Evolutionary conservation across 2,329 filamentous ascomycete genomes (phyloP).

Genomic region (Colletotrichum incanum): DNA sequence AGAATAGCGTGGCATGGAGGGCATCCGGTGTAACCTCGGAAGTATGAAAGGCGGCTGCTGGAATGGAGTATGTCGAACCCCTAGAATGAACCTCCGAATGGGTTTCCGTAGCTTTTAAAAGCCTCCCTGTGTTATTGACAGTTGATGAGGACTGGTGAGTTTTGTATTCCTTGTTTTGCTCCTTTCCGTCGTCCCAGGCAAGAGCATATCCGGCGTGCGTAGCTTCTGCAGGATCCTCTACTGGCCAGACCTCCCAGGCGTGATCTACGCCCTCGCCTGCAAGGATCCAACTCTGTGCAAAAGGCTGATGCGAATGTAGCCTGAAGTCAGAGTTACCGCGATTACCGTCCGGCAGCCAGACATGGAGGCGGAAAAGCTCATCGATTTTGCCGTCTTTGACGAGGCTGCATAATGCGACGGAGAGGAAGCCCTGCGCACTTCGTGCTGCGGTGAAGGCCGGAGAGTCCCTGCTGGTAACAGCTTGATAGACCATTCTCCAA

Average conservation of each 20-base stretch:
- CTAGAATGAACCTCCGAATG: conserved; percentile 39
- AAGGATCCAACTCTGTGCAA: conserved; percentile 56
- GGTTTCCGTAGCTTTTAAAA: conserved; percentile 42
- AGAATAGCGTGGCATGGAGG: conserved; percentile 55
- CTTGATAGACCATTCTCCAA: conserved; percentile 14
- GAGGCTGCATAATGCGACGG: conserved; percentile 54
- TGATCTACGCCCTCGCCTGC: conserved; percentile 53
- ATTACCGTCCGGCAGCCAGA: conserved; percentile 53
- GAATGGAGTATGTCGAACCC: conserved; percentile 50
- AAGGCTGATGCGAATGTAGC: conserved; percentile 55
- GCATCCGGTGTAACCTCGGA: conserved; percentile 48
- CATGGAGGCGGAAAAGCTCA: conserved; percentile 54
- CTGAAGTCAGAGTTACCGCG: conserved; percentile 47
- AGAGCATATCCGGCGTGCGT: conserved; percentile 52
- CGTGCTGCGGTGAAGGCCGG: conserved; percentile 41
- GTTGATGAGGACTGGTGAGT: conserved; percentile 48
- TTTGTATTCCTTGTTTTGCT: conserved; percentile 45
- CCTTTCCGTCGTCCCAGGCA: conserved; percentile 48
- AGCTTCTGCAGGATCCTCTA: conserved; percentile 38
- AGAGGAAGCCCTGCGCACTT: conserved; percentile 54
- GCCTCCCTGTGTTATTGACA: conserved; percentile 47
- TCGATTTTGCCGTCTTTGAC: conserved; percentile 52
- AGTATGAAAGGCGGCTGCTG: conserved; percentile 50
- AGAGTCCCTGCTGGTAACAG: background rate
- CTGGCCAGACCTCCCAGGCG: conserved; percentile 47